Evolutionary conservation across 495 filamentous ascomycete species (phyloP), one percentile per base, ranked within the genome.

Genomic region (Penicillium waksmanii): DNA sequence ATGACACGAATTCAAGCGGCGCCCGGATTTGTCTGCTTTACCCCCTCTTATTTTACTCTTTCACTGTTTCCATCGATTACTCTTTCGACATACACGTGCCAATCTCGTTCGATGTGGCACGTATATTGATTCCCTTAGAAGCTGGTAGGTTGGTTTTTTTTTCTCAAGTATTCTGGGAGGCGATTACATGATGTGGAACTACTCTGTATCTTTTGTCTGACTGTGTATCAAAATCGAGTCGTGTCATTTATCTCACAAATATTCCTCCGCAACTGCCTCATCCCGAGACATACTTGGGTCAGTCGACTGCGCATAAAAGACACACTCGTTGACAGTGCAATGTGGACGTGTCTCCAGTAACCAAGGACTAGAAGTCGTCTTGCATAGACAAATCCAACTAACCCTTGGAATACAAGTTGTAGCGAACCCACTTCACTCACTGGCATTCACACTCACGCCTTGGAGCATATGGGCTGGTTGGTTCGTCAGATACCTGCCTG

Each of bases 1-100:
- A 53, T 53, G 50, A 52, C 13, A 46, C 18, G 50, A 43, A 18
- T 46, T 35, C 19, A 50, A 38, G 36, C 12, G 27, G 31, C 18
- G 46, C 6, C 11, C 23, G 40, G 54, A 17, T 53, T 13, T 18
- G 15, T 4, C 27, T 18, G 58, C 36, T 33, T 51, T 52, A 53
- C 40, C 53, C 10, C 36, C 3, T 38, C 15, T 38, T 13, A 0
- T 31, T 31, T 31, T 6, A 31, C 27, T 31, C 5, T 31, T 31
- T 31, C 27, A 31, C 27, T 31, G 23, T 23, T 21, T 21, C 21
- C 21, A 21, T 21, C 21, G 21, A 27, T 27, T 31, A 31, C 27
- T 9, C 27, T 31, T 31, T 9, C 6, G 27, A 31, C 6, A 31
- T 31, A 31, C 27, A 8, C 27, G 27, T 1, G 27, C 27, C 8